Evolutionary conservation across 768 basidiomycete genomes (phyloP).

Genomic region (Cyclocybe cylindracea): DNA sequence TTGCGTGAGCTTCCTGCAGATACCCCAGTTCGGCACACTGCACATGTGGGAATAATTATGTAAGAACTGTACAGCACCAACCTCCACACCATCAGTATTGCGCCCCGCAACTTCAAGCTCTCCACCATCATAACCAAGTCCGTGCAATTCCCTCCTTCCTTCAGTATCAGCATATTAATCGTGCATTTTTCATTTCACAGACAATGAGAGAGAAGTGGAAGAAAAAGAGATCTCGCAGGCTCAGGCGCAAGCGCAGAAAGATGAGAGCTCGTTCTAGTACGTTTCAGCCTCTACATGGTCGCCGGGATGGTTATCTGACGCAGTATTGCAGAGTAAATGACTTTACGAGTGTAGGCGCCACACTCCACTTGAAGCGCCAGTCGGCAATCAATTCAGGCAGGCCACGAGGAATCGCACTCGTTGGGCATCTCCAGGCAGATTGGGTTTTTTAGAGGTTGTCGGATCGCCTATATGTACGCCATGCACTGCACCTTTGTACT

Average conservation of each 20-base stretch:
- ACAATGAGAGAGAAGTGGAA: conserved; percentile 98
- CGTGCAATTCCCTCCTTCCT: conserved; percentile 20
- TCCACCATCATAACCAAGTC: conserved; percentile 28
- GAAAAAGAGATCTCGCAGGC: conserved; percentile 92
- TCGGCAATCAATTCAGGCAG: background rate
- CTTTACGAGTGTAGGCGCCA: conserved; percentile 17
- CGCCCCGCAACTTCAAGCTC: conserved; percentile 21
- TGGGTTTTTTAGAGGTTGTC: conserved; percentile 8
- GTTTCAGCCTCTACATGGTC: conserved; percentile 31
- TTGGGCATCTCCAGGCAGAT: background rate
- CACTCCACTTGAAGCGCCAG: conserved; percentile 9
- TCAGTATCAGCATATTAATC: background rate
- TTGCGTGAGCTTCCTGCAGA: background rate
- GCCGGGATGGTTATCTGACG: background rate
- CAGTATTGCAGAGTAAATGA: conserved; percentile 37
- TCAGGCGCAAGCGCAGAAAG: conserved; percentile 94
- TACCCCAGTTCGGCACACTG: background rate
- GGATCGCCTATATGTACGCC: background rate
- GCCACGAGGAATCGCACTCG: background rate
- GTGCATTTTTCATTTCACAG: conserved; percentile 1
- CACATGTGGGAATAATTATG: conserved; percentile 31
- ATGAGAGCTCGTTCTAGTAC: conserved; percentile 93
- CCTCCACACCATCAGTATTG: background rate
- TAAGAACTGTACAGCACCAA: conserved; percentile 48
- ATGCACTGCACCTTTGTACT: conserved; percentile 4